Conservation (phyloP, 257 asterid genomes). For the Solanum peruvianum region DNA sequence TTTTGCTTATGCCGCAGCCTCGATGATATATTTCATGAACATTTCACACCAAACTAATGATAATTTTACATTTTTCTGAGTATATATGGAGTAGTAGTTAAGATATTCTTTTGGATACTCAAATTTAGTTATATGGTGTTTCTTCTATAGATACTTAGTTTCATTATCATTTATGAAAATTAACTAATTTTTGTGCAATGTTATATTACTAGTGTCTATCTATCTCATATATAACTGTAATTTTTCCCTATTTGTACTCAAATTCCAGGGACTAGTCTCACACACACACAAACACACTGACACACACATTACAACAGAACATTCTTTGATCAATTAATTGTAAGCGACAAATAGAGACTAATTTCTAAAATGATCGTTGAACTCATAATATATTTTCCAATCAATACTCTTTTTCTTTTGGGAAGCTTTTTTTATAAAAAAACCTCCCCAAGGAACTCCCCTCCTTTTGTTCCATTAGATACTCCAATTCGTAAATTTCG, state of each 20-base stretch:
- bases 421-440: too few relatives aligned
- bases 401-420: not conserved
- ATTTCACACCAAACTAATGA: not conserved
- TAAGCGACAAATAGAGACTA: not conserved
- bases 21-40: not conserved
- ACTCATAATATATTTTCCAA: not conserved
- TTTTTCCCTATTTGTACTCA: too few relatives aligned
- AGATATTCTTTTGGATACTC: not conserved
- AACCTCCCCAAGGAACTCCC: too few relatives aligned
- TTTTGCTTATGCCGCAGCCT: not conserved
- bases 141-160: not conserved
- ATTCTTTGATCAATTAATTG: not conserved
- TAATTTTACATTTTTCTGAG: not conserved
- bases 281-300: not conserved
- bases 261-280: not conserved
- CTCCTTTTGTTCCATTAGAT: too few relatives aligned
- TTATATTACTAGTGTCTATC: not conserved
- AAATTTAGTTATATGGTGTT: not conserved
- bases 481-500: accelerated
- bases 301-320: not conserved
- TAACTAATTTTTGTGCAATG: not conserved
- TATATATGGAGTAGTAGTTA: not conserved
- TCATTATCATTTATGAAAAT: not conserved
- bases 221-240: not conserved
- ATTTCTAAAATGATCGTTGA: not conserved